Percentiles rank a stretch among this genome's conserved stretches.
These are phyloP conservation scores for Blastobotrys petasosporus DNA, from an alignment of 1,139 yeast genomes.

Conservation along the genomic window DNA sequence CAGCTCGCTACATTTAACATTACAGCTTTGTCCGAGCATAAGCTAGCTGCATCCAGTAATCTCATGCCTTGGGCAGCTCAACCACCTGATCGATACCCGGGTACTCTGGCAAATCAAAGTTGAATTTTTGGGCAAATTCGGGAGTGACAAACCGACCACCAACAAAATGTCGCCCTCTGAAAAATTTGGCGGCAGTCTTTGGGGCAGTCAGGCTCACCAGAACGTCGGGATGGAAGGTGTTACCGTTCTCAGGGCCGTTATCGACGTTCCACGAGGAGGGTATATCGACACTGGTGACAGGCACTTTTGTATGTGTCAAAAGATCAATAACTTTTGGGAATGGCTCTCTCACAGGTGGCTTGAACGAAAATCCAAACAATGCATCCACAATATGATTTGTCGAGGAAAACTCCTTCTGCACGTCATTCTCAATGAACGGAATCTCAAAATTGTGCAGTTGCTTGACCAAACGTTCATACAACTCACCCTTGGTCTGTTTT, in stretches of 20 bases:
- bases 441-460: constrained; percentile 59
- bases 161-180: constrained; percentile 58
- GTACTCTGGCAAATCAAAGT: constrained; percentile 55
- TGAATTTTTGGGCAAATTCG: constrained; percentile 65
- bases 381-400: constrained; percentile 63
- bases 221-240: constrained; percentile 48
- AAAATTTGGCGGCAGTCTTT: constrained; percentile 66
- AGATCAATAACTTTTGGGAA: constrained; percentile 53
- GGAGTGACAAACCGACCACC: constrained; percentile 83
- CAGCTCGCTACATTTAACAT: too few species aligned
- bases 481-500: constrained; percentile 33
- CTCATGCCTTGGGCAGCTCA: constrained; percentile 16
- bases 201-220: constrained; percentile 89
- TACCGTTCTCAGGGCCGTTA: constrained; percentile 54
- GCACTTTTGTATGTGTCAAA: constrained; percentile 41
- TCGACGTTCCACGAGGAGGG: constrained; percentile 99
- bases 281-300: constrained; percentile 77
- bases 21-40: too few species aligned
- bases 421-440: constrained; percentile 37
- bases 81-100: constrained; percentile 48
- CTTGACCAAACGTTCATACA: constrained; percentile 40
- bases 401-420: constrained; percentile 23
- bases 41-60: not conserved
- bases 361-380: constrained; percentile 87
- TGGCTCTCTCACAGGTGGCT: constrained; percentile 81